Base-by-base conservation (phyloP, 2,329 filamentous ascomycete genomes). In the Stromatinia cepivora region DNA sequence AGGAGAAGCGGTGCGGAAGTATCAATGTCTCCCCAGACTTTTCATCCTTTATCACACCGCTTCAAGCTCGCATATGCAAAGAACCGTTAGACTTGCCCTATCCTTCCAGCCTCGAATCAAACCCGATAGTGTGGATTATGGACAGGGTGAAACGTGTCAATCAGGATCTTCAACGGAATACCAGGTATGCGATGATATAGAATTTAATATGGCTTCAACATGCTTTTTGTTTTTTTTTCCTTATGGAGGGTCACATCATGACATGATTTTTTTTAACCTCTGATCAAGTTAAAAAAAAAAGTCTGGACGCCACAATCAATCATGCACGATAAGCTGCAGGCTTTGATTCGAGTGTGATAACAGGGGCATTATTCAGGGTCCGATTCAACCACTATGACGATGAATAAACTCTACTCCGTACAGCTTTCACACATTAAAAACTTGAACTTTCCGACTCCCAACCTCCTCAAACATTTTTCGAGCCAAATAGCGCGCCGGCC, bases 71-170 rank as follows among this genome's bases (percentile, higher is more conserved):
- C 54, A 67, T 61, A 62, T 61, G 65, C 65, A 62, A 52, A 42
- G 39, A 67, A 59, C 65, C 54, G 54, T 39, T 62, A 50, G 34
- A 59, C 56, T 39, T 62, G 25, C 34, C 52, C n/a, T 66, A 52
- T 52, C 52, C 61, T 54, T 48, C 46, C 52, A 42, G 28, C 42
- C 42, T 69, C 42, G 61, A 69, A 46, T 62, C 57, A 71, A 70
- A 74, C 70, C 73, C 73, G 69, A 63, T 65, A 64, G 64, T 67
- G 70, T 70, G 71, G 72, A 50, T 68, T 67, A 39, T 61, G 70
- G 63, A 68, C 52, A 71, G 48, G 57, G 54, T 74, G 71, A 74
- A 75, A 74, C 73, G 66, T 69, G 67, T 63, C 67, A 69, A 70
- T 71, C 71, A 67, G 56, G 72, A 73, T 72, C 71, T 70, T 64